These are phyloP conservation scores for Alternaria conjuncta DNA, from an alignment of 2,329 filamentous ascomycete species.

Conservation along the genomic window DNA sequence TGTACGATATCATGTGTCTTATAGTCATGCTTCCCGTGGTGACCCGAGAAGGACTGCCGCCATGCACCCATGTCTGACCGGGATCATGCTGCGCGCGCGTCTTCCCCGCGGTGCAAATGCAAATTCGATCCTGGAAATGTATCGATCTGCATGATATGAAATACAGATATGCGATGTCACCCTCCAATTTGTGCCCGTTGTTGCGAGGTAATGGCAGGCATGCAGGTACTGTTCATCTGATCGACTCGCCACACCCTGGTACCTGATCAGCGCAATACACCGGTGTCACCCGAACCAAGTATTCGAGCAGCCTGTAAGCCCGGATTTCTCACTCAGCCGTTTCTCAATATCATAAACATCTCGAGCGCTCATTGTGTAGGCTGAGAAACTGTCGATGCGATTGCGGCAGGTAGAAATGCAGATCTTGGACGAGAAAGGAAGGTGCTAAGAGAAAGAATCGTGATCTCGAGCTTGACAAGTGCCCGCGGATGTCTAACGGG, in stretches of 20 bases:
- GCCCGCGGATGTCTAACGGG: slow-evolving; percentile 16
- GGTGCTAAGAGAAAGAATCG: slow-evolving; percentile 15
- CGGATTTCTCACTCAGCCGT: neutral
- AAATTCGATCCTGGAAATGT: slow-evolving; percentile 10
- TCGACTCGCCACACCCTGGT: neutral
- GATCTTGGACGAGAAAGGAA: slow-evolving; percentile 24
- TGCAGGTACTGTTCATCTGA: slow-evolving; percentile 1
- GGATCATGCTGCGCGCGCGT: slow-evolving; percentile 2
- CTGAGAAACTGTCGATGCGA: neutral
- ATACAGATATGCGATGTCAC: neutral
- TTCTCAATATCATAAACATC: neutral
- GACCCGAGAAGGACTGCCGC: slow-evolving; percentile 15
- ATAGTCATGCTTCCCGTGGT: slow-evolving; percentile 12
- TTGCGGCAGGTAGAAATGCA: slow-evolving; percentile 8
- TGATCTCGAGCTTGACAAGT: slow-evolving; percentile 1
- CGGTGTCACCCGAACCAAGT: neutral
- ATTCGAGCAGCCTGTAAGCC: neutral
- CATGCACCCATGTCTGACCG: slow-evolving; percentile 17
- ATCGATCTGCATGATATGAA: slow-evolving; percentile 26
- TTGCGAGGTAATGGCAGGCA: neutral
- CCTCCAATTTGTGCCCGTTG: neutral
- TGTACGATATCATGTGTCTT: slow-evolving; percentile 7
- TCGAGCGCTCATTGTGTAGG: neutral
- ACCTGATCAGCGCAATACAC: neutral
- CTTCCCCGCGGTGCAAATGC: slow-evolving; percentile 18